These are phyloP conservation scores for Coemansia sp. DNA, from an alignment of 192 early-diverging fungal species.

Conservation along the genomic window DNA sequence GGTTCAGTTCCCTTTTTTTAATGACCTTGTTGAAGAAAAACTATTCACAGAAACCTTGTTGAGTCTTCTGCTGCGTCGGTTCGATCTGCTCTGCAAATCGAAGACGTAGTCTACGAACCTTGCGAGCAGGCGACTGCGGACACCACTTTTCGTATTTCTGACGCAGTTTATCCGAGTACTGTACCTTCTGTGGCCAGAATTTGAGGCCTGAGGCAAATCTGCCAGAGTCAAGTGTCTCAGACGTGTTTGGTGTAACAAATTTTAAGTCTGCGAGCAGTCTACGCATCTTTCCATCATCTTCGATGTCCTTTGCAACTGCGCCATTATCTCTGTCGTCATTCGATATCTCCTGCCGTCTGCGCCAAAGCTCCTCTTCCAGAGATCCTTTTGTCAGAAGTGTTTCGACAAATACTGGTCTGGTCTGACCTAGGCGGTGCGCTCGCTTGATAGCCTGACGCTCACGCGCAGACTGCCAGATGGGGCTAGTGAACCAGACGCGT, in stretches of 20 bases:
- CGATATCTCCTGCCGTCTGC: slow-evolving; percentile 38
- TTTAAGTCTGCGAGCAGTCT: slow-evolving; percentile 30
- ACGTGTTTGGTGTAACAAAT: slow-evolving; percentile 13
- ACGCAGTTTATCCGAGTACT: slow-evolving; percentile 23
- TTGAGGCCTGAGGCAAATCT: slow-evolving; percentile 1
- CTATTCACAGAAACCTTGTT: not conserved
- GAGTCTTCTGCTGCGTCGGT: no score
- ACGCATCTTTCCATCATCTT: slow-evolving; percentile 52
- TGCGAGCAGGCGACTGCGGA: slow-evolving; percentile 20
- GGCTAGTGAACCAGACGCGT: slow-evolving; percentile 68
- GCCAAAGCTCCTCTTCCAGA: slow-evolving; percentile 44
- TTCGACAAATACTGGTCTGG: slow-evolving; percentile 35
- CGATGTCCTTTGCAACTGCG: slow-evolving; percentile 23
- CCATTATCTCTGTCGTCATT: slow-evolving; percentile 7
- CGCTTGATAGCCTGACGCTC: slow-evolving; percentile 84
- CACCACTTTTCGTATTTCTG: slow-evolving; percentile 35
- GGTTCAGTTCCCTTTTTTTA: not conserved
- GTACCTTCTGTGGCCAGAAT: slow-evolving; percentile 22
- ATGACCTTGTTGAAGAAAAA: not conserved
- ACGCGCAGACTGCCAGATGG: slow-evolving; percentile 68
- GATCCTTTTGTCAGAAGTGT: slow-evolving; percentile 39
- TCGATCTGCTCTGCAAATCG: slow-evolving; percentile 2
- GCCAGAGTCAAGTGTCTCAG: slow-evolving; percentile 2
- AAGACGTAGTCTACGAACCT: slow-evolving; percentile 26
- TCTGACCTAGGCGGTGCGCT: slow-evolving; percentile 79